Conservation (phyloP, 768 basidiomycete genomes). For the Rhizopogon sp. region DNA sequence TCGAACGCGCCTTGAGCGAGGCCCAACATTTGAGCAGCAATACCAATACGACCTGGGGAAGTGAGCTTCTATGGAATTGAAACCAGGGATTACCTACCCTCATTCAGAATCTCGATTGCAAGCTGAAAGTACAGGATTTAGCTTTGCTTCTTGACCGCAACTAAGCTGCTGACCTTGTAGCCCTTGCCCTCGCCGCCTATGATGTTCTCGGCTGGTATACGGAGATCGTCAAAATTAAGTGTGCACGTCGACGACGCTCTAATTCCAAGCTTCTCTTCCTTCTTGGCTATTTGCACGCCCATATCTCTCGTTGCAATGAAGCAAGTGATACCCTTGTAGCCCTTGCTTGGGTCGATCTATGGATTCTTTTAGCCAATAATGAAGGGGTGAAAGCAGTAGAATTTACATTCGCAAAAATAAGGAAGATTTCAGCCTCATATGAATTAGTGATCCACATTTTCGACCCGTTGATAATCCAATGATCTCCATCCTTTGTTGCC, state of each 20-base stretch:
- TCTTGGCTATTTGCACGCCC: conserved; percentile 97
- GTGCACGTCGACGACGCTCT: conserved; percentile 94
- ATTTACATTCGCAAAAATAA: conserved; percentile 91
- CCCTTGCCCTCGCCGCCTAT: conserved; percentile 90
- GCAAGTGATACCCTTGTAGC: conserved; percentile 99
- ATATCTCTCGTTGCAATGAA: conserved; percentile 95
- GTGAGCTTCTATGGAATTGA: background rate
- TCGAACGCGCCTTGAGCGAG: conserved; percentile 97
- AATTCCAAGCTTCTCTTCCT: conserved; percentile 98
- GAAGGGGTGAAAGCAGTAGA: background rate
- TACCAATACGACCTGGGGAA: conserved; percentile 77
- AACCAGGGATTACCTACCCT: conserved; percentile 42
- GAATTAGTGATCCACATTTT: conserved; percentile 99
- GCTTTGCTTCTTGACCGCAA: background rate
- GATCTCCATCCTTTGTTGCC: conserved; percentile 79
- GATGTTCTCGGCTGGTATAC: conserved; percentile 79
- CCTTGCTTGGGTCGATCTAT: conserved; percentile 81
- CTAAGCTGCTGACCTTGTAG: conserved; percentile 57
- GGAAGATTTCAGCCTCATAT: conserved; percentile 83
- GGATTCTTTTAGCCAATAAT: background rate
- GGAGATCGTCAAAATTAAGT: conserved; percentile 91
- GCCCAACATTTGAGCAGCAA: conserved; percentile 98
- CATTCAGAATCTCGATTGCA: conserved; percentile 95
- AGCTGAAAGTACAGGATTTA: conserved; percentile 39
- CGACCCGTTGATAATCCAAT: conserved; percentile 90